Evolutionary conservation across 2,329 filamentous ascomycete genomes (phyloP).

Genomic region (Ceratocystis eucalypticola): DNA sequence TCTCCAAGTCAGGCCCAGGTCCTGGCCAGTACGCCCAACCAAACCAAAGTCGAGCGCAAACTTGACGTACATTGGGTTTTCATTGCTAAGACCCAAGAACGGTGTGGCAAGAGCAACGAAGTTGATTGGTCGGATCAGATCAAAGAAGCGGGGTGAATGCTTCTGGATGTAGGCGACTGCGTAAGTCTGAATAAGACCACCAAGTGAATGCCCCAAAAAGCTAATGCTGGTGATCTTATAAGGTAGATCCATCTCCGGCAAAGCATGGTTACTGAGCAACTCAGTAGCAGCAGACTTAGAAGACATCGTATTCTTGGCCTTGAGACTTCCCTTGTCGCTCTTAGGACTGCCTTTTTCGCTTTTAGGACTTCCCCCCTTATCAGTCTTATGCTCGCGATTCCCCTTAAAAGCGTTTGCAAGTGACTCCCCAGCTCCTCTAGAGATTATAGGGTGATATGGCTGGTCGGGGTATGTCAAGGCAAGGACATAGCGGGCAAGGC

Average conservation of each 20-base stretch:
- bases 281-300: neutral
- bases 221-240: conserved; percentile 91
- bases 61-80: conserved; percentile 93
- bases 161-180: conserved; percentile 95
- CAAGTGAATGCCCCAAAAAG: conserved; percentile 83
- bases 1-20: conserved; percentile 87
- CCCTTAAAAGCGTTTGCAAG: conserved; percentile 30
- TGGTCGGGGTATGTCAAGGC: conserved; percentile 89
- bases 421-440: conserved; percentile 36
- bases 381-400: conserved; percentile 22
- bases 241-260: conserved; percentile 26
- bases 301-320: neutral
- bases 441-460: conserved; percentile 56
- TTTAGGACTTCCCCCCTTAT: neutral
- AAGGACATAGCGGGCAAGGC: conserved; percentile 80
- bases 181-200: conserved; percentile 82
- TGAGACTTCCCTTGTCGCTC: neutral
- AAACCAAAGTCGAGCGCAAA: conserved; percentile 94
- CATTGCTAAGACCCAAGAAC: conserved; percentile 84
- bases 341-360: neutral
- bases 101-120: conserved; percentile 82
- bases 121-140: conserved; percentile 73
- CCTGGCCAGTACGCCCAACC: conserved; percentile 89
- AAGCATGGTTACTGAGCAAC: conserved; percentile 26
- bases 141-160: conserved; percentile 82